phyloP scores from a whole-genome alignment of 208 protist species.

The Leptomonas seymouri region DNA sequence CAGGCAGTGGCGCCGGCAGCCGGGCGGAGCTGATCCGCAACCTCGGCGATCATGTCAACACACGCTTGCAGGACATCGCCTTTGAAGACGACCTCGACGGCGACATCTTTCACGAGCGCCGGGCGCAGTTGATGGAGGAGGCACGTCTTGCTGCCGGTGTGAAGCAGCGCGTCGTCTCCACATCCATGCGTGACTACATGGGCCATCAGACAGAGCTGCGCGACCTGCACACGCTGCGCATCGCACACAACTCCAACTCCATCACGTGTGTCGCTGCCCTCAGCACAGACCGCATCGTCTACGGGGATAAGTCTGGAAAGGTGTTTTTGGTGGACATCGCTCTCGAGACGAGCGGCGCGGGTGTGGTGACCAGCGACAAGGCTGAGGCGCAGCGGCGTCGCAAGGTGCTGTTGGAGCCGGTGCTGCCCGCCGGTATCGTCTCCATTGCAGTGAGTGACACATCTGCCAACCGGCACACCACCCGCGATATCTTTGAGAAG shows the following conservation, averaged over 20 bases:
- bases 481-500: slow-evolving; percentile 79
- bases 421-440: slow-evolving; percentile 59
- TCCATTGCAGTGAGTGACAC: slow-evolving; percentile 87
- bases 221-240: slow-evolving; percentile 39
- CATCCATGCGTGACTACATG: slow-evolving; percentile 47
- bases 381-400: slow-evolving; percentile 30
- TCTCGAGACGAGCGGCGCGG: slow-evolving; percentile 18
- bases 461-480: slow-evolving; percentile 50
- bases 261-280: slow-evolving; percentile 81
- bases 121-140: slow-evolving; percentile 78
- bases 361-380: slow-evolving; percentile 10
- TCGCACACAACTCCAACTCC: slow-evolving; percentile 87
- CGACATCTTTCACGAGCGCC: slow-evolving; percentile 73
- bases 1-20: slow-evolving; percentile 25
- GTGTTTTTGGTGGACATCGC: slow-evolving; percentile 69
- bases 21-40: slow-evolving; percentile 48
- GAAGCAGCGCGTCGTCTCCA: slow-evolving; percentile 66
- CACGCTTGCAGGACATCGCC: slow-evolving; percentile 72
- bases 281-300: slow-evolving; percentile 61
- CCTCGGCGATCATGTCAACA: slow-evolving; percentile 88
- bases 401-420: slow-evolving; percentile 69
- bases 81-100: slow-evolving; percentile 81
- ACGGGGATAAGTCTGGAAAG: slow-evolving; percentile 88
- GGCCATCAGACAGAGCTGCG: slow-evolving; percentile 17
- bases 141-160: slow-evolving; percentile 75